Evolutionary conservation across 495 filamentous ascomycete genomes (phyloP).

Genomic region (Cetradonia linearis): DNA sequence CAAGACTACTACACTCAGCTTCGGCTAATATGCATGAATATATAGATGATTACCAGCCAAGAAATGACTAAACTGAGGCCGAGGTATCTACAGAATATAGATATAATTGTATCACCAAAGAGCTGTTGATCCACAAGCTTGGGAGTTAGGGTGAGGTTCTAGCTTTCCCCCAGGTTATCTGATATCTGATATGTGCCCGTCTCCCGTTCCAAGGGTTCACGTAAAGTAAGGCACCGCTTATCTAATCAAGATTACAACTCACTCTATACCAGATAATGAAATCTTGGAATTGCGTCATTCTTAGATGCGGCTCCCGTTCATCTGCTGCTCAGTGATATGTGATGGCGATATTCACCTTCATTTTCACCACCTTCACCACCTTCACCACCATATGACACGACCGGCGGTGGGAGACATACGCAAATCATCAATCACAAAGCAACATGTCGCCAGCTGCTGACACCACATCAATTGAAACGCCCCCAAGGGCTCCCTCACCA

Average conservation of each 20-base stretch:
- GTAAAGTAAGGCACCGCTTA: background rate
- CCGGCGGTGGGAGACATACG: background rate
- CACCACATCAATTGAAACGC: constrained; percentile 46
- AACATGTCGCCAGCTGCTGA: constrained; percentile 29
- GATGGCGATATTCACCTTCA: background rate
- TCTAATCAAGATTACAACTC: background rate
- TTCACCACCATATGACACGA: background rate
- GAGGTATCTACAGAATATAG: background rate
- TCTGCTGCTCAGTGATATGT: background rate
- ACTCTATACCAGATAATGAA: no score
- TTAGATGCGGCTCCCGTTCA: background rate
- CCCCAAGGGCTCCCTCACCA: constrained; percentile 47
- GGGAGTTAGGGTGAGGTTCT: no score
- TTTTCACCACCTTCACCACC: background rate
- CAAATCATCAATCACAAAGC: background rate
- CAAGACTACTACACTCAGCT: background rate
- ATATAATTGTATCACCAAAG: background rate
- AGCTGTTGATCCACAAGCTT: no score
- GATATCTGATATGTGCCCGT: no score
- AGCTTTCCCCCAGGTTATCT: background rate
- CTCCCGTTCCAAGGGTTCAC: background rate
- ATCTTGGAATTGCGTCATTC: constrained; percentile 6
- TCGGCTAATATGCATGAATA: no score
- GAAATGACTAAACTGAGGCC: background rate
- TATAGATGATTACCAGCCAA: background rate